Evolutionary conservation across 1,284 basidiomycete species (phyloP).

Genomic region (Melampsora americana): DNA sequence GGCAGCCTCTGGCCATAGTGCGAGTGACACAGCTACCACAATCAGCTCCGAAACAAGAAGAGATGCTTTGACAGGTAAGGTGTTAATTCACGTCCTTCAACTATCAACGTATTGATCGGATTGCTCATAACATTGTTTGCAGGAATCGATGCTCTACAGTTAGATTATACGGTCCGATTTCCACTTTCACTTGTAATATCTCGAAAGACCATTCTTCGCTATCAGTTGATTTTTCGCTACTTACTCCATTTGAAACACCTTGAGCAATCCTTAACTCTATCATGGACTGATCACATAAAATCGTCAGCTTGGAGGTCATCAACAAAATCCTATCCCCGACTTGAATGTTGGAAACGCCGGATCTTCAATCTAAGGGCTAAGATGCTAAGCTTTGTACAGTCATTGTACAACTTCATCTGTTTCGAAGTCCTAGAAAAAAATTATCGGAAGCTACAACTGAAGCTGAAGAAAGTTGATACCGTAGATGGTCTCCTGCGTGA

Average conservation of each 20-base stretch:
- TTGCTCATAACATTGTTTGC: constrained; percentile 40
- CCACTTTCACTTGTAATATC: constrained; percentile 91
- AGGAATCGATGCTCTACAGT: constrained; percentile 81
- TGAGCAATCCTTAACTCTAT: constrained; percentile 74
- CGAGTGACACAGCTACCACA: background rate
- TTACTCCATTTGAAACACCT: constrained; percentile 77
- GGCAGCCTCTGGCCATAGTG: constrained; percentile 9
- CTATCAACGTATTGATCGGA: constrained; percentile 21
- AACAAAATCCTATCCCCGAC: constrained; percentile 58
- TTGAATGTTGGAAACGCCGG: constrained; percentile 76
- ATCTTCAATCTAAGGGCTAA: constrained; percentile 77
- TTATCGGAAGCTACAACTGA: constrained; percentile 75
- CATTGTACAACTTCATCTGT: constrained; percentile 83
- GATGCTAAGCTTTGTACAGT: constrained; percentile 90
- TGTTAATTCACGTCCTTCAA: background rate
- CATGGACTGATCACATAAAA: constrained; percentile 87
- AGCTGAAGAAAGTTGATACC: constrained; percentile 77
- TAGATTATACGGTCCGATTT: constrained; percentile 90
- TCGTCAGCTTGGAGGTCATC: constrained; percentile 63
- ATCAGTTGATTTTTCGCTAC: constrained; percentile 82
- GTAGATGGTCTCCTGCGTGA: constrained; percentile 86
- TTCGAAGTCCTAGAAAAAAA: constrained; percentile 92
- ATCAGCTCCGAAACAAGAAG: constrained; percentile 28
- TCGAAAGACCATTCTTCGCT: constrained; percentile 84
- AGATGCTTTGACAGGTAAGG: constrained; percentile 34